Conservation (phyloP, 306 rosid genomes). For the Hippophae tibetana region DNA sequence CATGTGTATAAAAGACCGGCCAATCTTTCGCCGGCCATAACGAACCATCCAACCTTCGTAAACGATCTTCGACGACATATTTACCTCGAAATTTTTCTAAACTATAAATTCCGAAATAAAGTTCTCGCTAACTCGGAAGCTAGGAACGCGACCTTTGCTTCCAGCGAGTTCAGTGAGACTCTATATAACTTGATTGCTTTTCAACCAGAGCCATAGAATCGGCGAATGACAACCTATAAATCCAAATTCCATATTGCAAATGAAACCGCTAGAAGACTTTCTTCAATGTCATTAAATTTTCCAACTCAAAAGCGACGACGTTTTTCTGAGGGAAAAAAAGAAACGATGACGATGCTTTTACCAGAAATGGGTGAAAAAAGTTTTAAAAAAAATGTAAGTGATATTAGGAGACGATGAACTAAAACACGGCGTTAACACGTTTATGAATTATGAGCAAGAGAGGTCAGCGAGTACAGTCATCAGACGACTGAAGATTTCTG, state of each 20-base stretch:
- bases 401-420: not conserved
- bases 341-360: not conserved
- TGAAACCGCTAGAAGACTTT: conserved; percentile 4
- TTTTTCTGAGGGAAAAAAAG: not conserved
- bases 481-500: conserved; percentile 15
- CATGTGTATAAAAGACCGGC: conserved; percentile 96
- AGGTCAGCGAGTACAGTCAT: conserved; percentile 8
- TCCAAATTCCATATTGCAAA: conserved; percentile 10
- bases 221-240: conserved; percentile 13
- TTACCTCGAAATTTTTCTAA: not conserved
- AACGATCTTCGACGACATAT: conserved; percentile 83
- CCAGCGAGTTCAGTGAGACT: conserved; percentile 33
- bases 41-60: conserved; percentile 99
- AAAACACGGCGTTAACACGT: conserved; percentile 35
- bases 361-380: too few relatives aligned
- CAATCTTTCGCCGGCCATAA: conserved; percentile 88
- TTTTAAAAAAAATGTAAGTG: too few relatives aligned
- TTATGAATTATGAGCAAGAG: conserved; percentile 9
- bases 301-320: conserved; percentile 9
- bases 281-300: conserved; percentile 15
- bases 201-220: conserved; percentile 9
- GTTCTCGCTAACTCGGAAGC: conserved; percentile 44
- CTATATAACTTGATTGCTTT: conserved; percentile 34
- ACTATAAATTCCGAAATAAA: not conserved
- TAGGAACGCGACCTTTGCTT: conserved; percentile 34